Evolutionary conservation across 169 alveolate species (phyloP).

Genomic region (Plasmodium reichenowi): DNA sequence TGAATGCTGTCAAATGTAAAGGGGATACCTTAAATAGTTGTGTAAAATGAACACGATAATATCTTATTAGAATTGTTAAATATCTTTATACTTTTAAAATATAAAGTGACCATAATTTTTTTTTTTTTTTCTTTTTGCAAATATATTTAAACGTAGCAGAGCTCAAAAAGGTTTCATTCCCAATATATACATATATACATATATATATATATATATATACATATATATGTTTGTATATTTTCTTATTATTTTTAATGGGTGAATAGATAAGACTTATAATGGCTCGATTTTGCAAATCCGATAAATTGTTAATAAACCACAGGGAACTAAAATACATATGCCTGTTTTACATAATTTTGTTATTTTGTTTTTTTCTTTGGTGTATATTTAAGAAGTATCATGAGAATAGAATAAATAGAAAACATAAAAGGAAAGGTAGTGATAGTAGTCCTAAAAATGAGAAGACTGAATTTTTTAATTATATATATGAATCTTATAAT

Average conservation of each 20-base stretch:
- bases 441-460: conserved; percentile 28
- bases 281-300: conserved; percentile 39
- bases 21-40: no score
- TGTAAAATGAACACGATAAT: no score
- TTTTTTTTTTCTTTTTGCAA: no score
- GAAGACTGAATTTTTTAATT: conserved; percentile 46
- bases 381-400: conserved; percentile 13
- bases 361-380: conserved; percentile 43
- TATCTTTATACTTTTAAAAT: no score
- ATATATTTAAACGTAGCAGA: no score
- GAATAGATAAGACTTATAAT: conserved; percentile 1
- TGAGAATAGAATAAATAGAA: conserved; percentile 23
- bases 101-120: no score
- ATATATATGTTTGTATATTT: background rate
- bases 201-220: background rate
- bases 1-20: no score
- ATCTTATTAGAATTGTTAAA: no score
- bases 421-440: conserved; percentile 21
- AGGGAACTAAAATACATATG: conserved; percentile 48
- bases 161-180: no score
- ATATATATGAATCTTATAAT: conserved; percentile 23
- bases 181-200: no score
- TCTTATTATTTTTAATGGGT: background rate
- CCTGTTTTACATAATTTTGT: conserved; percentile 23
- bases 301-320: conserved; percentile 25